Evolutionary conservation across 148 eudicot species (phyloP).

Genomic region (Amaranthus cruentus): DNA sequence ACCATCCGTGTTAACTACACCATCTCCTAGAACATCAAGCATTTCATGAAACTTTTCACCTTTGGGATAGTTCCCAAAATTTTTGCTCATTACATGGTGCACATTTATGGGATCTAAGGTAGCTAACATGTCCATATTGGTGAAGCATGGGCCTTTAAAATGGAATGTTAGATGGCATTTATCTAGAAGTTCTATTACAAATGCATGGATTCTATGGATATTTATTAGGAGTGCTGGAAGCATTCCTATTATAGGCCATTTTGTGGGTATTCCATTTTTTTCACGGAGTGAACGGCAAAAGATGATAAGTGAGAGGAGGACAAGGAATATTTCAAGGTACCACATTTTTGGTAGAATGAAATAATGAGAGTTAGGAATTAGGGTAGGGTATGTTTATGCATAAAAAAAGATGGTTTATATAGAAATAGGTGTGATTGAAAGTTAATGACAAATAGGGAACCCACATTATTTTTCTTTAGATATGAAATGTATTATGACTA

Average conservation of each 20-base stretch:
- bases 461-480: too few species aligned
- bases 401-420: too few species aligned
- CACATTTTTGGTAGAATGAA: too few species aligned
- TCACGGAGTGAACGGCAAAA: constrained; percentile 2
- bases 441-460: too few species aligned
- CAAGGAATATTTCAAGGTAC: background rate
- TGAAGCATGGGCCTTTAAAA: constrained; percentile 48
- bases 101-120: constrained; percentile 38
- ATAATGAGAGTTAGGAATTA: too few species aligned
- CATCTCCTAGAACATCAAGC: constrained; percentile 49
- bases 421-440: too few species aligned
- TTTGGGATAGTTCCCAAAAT: constrained; percentile 47
- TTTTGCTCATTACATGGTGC: constrained; percentile 43
- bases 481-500: too few species aligned
- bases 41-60: constrained; percentile 36
- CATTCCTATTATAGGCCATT: constrained; percentile 42
- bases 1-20: constrained; percentile 44
- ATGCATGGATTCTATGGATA: constrained; percentile 29
- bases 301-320: constrained; percentile 4
- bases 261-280: constrained; percentile 20
- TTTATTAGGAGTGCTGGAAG: constrained; percentile 30
- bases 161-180: constrained; percentile 16
- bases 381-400: too few species aligned
- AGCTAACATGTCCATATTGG: constrained; percentile 35
- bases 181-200: background rate